Evolutionary conservation across 73 alveolate genomes (phyloP), one percentile per base, ranked within the genome.

Genomic region (Blepharisma stoltei): DNA sequence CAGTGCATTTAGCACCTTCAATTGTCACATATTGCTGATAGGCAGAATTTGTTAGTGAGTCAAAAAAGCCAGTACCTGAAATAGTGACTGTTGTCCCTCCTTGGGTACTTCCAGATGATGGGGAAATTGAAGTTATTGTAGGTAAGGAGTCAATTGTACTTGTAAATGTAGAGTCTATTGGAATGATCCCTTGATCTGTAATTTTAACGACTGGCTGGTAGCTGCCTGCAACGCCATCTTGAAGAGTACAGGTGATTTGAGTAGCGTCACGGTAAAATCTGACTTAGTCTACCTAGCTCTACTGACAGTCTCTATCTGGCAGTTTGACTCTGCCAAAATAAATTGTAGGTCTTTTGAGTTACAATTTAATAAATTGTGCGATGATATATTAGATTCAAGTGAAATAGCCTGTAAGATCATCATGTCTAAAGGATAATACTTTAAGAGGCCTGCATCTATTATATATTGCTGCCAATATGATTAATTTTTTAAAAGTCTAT

Each of bases 211-310:
- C 18, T 20, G 73, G 73, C 2, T n/a, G 14, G 46, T 38, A 60
- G 2, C 18, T 60, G 37, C 73, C 73, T 9, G 73, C 73, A 60
- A 60, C 73, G 5, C 73, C 73, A 18, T 9, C 45, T 20, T n/a
- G 73, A 25, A 60, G n/a, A 0, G 2, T 25, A 2, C 49, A 60
- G 14, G 18, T 25, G 11, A 60, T 20, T 9, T n/a, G 46, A 60
- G 73, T 60, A 20, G 48, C 14, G 5, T n/a, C 14, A 18, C 6
- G n/a, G n/a, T n/a, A n/a, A n/a, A n/a, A n/a, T n/a, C n/a, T n/a
- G n/a, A n/a, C n/a, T n/a, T n/a, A n/a, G n/a, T n/a, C n/a, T n/a
- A n/a, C n/a, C n/a, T n/a, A n/a, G n/a, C n/a, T n/a, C n/a, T n/a
- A n/a, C n/a, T n/a, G n/a, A n/a, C n/a, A n/a, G n/a, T n/a, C n/a